phyloP scores from a whole-genome alignment of 2,329 filamentous ascomycete species.

The Cladosporium sp. region DNA sequence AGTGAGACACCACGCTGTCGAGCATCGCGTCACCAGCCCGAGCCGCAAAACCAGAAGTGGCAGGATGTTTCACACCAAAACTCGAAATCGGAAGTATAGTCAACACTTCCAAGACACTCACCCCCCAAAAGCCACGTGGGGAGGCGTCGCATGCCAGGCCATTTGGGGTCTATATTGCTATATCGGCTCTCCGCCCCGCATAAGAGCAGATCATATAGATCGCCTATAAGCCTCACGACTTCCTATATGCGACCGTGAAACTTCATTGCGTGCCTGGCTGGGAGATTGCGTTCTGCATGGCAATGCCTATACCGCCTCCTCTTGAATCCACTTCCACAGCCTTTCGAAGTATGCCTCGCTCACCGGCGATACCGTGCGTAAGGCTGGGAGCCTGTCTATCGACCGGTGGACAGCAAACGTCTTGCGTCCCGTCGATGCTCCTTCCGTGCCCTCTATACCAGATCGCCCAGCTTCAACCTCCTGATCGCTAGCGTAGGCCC shows the following conservation, averaged over 20 bases:
- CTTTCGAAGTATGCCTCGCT: constrained; percentile 46
- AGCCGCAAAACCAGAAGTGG: constrained; percentile 19
- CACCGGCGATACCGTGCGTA: constrained; percentile 42
- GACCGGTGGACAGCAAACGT: constrained; percentile 41
- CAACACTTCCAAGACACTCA: constrained; percentile 16
- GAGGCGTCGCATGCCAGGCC: constrained; percentile 4
- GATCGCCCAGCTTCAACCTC: constrained; percentile 8
- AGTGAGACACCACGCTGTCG: constrained; percentile 13
- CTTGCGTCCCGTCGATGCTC: constrained; percentile 18
- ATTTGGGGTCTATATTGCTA: not conserved
- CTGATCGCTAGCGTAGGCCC: constrained; percentile 36
- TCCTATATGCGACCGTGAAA: constrained; percentile 19
- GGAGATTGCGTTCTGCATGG: constrained; percentile 19
- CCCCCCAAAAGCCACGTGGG: constrained; percentile 14
- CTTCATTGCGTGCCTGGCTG: constrained; percentile 17
- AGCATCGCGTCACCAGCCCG: constrained; percentile 12
- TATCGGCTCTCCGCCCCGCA: constrained; percentile 14
- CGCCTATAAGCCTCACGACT: constrained; percentile 5
- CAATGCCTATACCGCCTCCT: constrained; percentile 23
- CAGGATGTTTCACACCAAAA: constrained; percentile 14
- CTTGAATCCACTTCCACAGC: constrained; percentile 45
- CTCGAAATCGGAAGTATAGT: not conserved
- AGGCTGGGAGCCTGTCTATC: constrained; percentile 35
- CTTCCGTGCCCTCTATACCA: constrained; percentile 16
- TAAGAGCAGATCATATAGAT: constrained; percentile 16